phyloP scores from a whole-genome alignment of 257 asterid species.

The Eucommia ulmoides region DNA sequence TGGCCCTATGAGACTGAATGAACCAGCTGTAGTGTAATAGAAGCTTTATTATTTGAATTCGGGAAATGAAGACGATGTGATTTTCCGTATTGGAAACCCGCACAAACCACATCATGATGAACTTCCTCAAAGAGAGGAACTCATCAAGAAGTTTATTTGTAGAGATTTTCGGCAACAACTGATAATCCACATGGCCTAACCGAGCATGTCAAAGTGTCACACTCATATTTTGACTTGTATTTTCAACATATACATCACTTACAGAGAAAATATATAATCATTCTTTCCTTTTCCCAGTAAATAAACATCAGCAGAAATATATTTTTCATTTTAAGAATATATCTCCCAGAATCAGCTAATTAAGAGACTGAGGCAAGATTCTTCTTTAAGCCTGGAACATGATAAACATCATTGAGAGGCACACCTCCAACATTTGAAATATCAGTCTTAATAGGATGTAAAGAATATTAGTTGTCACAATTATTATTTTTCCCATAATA shows the following conservation, averaged over 20 bases:
- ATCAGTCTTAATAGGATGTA: conserved; percentile 5
- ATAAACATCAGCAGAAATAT: conserved; percentile 5
- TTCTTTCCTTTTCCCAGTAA: conserved; percentile 10
- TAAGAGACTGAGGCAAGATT: conserved; percentile 11
- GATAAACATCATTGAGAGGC: conserved; percentile 8
- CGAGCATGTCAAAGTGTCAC: conserved; percentile 20
- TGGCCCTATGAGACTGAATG: conserved; percentile 12
- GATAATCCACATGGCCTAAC: conserved; percentile 15
- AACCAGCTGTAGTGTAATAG: conserved; percentile 4
- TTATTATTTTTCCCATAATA: not conserved
- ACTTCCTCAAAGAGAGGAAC: conserved; percentile 6
- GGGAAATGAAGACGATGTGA: conserved; percentile 13
- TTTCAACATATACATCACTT: conserved; percentile 13
- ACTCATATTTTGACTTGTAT: conserved; percentile 5
- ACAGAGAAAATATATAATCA: conserved; percentile 9
- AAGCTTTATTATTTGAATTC: conserved; percentile 9
- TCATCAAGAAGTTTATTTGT: conserved; percentile 10
- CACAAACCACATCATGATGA: conserved; percentile 8
- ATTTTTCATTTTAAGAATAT: conserved; percentile 8
- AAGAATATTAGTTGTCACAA: conserved; percentile 10
- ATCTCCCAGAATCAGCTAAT: conserved; percentile 9
- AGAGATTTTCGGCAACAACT: conserved; percentile 14
- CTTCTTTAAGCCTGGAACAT: conserved; percentile 13
- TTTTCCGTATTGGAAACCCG: conserved; percentile 15
- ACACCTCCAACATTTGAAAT: not conserved